These are phyloP conservation scores for Ceratobasidium sp. DNA, from an alignment of 1,284 basidiomycete genomes.

Conservation along the genomic window DNA sequence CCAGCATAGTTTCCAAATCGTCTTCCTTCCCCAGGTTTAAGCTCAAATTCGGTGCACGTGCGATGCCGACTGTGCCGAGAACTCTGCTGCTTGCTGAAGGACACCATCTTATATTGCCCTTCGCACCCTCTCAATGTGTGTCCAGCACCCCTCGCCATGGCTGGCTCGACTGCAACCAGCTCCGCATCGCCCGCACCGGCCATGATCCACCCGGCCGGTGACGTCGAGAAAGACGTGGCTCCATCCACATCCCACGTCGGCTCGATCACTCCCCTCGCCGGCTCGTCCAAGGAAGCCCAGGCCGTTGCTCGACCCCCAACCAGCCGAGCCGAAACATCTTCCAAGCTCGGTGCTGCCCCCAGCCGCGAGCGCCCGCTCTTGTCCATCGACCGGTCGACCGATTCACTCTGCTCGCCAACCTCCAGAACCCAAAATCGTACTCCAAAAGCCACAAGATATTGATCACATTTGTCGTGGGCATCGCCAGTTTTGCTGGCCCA, in stretches of 20 bases:
- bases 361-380: conserved; percentile 26
- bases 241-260: background rate
- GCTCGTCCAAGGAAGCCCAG: no score
- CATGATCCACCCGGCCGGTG: background rate
- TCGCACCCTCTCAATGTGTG: no score
- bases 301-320: background rate
- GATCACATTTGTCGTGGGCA: conserved; percentile 39
- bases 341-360: background rate
- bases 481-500: conserved; percentile 41
- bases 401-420: conserved; percentile 37
- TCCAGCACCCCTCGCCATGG: no score
- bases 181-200: background rate
- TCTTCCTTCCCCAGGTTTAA: no score
- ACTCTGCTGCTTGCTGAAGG: no score
- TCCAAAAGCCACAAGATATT: conserved; percentile 29
- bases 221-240: background rate
- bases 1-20: no score
- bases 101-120: no score
- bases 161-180: background rate
- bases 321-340: background rate
- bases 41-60: no score
- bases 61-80: no score
- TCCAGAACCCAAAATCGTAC: conserved; percentile 42
- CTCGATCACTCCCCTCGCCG: background rate
- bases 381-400: conserved; percentile 40